phyloP scores from a whole-genome alignment of 345 rosid species.

The Corymbia maculata region DNA sequence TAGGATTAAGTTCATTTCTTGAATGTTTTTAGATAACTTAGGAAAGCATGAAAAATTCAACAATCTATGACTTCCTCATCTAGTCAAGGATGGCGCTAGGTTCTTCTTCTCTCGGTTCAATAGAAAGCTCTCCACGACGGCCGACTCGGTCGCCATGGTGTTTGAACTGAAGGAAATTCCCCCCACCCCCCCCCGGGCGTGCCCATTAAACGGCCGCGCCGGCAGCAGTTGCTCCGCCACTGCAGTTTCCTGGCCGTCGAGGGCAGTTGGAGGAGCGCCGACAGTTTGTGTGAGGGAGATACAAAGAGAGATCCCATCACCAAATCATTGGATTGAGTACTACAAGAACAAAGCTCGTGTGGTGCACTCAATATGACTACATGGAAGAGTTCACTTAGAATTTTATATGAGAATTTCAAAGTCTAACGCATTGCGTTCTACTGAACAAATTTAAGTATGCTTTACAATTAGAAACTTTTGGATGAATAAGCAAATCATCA shows the following conservation, averaged over 20 bases:
- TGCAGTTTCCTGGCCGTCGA: constrained; percentile 74
- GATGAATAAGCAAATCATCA: too few relatives aligned
- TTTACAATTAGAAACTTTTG: neutral
- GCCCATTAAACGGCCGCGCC: constrained; percentile 75
- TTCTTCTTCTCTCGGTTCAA: constrained; percentile 83
- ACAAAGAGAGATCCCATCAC: too few relatives aligned
- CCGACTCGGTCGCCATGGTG: constrained; percentile 77
- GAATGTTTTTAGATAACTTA: constrained; percentile 31
- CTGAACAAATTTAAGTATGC: neutral
- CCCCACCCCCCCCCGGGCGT: too few relatives aligned
- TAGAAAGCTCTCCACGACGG: constrained; percentile 61
- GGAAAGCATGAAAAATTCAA: neutral
- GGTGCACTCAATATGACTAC: too few relatives aligned
- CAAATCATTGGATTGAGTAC: too few relatives aligned
- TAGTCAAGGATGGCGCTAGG: constrained; percentile 62
- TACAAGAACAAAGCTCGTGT: too few relatives aligned
- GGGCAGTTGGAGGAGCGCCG: constrained; percentile 71
- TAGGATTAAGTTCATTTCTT: too few relatives aligned
- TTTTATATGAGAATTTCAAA: too few relatives aligned
- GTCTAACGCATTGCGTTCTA: neutral
- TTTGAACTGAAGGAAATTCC: constrained; percentile 62
- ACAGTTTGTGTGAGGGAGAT: constrained; percentile 35
- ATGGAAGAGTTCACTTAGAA: too few relatives aligned
- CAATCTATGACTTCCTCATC: constrained; percentile 81
- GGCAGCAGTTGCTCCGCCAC: constrained; percentile 70